Base-by-base conservation (phyloP, 345 rosid genomes). In the Camelina hispida region DNA sequence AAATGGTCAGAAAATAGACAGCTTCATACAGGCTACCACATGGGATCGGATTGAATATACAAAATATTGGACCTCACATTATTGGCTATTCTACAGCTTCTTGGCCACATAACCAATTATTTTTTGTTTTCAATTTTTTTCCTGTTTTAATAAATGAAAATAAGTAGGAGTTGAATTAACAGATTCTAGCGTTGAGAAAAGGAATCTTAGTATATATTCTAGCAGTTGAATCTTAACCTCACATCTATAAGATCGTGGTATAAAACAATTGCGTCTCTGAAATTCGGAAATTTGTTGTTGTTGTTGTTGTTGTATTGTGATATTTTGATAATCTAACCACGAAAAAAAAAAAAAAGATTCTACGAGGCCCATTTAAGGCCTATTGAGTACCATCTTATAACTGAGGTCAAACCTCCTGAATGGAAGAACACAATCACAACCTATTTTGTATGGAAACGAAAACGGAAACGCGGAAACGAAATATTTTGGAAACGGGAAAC, bases 381-480 rank as follows among this genome's bases (percentile, higher is more conserved):
- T 48, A 28, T 13, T 10, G 10, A 30, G 16, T 30, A 64, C 47
- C 15, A 42, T 37, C 38, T 64, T 25, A 16, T 30, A 44, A 44
- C 9, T 10, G 17, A 47, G 56, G 68, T 23, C 40, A 6, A 46
- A 18, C 11, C 38, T 25, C 23, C 10, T 1, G 3, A 46, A 50
- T 7, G 10, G 25, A 37, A 30, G 25, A 37, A 30, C 52, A 47
- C 52, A 16, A 47, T 46, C 11, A 57, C 8, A 16, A 10, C 9
- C n/a, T n/a, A n/a, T n/a, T n/a, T 89, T 83, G 81, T 86, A 68
- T 86, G 23, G 1, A 22, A 22, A 22, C 23, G 2, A 2, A 22
- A 22, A 22, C 1, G 23, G 23, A 22, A 1, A 22, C 23, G 23
- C 2, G 23, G 23, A 22, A 22, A 22, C 23, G 23, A 22, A 22